Evolutionary conservation across 192 early-diverging fungal species (phyloP).

Genomic region (Pecoramyces ruminantium): DNA sequence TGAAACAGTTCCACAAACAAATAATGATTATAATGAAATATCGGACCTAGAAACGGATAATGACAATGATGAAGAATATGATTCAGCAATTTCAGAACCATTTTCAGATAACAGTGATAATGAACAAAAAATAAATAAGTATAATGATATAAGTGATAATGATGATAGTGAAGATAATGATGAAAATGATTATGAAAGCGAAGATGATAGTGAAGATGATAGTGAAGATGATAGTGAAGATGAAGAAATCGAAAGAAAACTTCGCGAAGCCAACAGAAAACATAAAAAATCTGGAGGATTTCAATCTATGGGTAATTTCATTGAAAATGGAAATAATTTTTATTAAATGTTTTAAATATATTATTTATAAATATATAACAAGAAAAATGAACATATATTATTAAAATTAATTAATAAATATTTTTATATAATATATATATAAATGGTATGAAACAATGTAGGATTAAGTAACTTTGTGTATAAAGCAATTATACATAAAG

Average conservation of each 20-base stretch:
- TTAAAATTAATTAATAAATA: no score
- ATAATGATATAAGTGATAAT: background rate
- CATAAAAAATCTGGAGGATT: constrained; percentile 95
- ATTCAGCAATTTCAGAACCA: background rate
- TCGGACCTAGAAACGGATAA: constrained; percentile 9
- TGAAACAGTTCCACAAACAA: constrained; percentile 14
- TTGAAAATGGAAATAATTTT: no score
- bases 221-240: background rate
- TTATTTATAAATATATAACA: no score
- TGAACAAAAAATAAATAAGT: constrained; percentile 8
- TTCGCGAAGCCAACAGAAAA: constrained; percentile 62
- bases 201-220: constrained; percentile 1
- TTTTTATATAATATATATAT: no score
- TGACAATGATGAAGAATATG: constrained; percentile 4
- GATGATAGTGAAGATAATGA: background rate
- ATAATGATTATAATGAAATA: background rate
- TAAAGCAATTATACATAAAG: constrained; percentile 10
- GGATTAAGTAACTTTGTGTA: background rate
- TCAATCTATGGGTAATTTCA: constrained; percentile 81
- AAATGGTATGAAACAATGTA: no score
- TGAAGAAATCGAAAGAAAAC: constrained; percentile 16
- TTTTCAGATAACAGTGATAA: constrained; percentile 5
- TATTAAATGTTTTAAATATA: no score
- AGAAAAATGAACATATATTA: no score
- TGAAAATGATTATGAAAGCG: background rate